Evolutionary conservation across 495 filamentous ascomycete species (phyloP), one percentile per base, ranked within the genome.

Genomic region (Xylaria cubensis): DNA sequence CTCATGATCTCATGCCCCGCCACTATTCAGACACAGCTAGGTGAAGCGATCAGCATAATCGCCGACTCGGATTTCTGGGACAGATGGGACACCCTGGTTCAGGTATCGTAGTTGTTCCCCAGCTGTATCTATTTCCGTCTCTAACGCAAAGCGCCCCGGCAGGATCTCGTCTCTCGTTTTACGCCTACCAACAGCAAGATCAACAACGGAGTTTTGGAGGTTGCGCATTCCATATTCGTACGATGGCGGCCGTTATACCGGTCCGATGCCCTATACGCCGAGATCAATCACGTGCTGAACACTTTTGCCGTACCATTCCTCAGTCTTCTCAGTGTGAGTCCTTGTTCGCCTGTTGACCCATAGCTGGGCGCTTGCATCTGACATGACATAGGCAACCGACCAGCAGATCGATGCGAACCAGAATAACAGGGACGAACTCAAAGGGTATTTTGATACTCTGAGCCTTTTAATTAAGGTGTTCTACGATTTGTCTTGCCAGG

Each of bases 1-100:
- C 85, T 99, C 73, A 99, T 99, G 97, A 96, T 97, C 72, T 91
- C 91, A 7, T 93, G 96, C 19, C 95, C 95, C 3, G 75, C 93
- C 36, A 90, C 87, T 17, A 93, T 99, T 73, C 97, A 98, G 80
- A 89, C 92, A 55, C 97, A 98, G 82, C 85, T 99, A 55, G 97
- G 97, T 74, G 97, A 98, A 74, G 94, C 96, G 48, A 94, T 98
- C 78, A 97, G 96, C 82, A 88, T 94, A 73, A 98, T 99, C 72
- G 97, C 97, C 46, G 95, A 98, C 80, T 97, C 94, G 75, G 97
- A 99, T 79, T 99, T 99, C 82, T 98, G 92, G 91, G 85, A 91
- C 80, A 87, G 92, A 76, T 99, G 97, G 97, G 92, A 97, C 77
- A 97, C 94, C 44, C 86, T 99, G 62, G 74, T 79, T 34, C 62